Base-by-base conservation (phyloP, 1,284 basidiomycete genomes). In the Bjerkandera adusta region DNA sequence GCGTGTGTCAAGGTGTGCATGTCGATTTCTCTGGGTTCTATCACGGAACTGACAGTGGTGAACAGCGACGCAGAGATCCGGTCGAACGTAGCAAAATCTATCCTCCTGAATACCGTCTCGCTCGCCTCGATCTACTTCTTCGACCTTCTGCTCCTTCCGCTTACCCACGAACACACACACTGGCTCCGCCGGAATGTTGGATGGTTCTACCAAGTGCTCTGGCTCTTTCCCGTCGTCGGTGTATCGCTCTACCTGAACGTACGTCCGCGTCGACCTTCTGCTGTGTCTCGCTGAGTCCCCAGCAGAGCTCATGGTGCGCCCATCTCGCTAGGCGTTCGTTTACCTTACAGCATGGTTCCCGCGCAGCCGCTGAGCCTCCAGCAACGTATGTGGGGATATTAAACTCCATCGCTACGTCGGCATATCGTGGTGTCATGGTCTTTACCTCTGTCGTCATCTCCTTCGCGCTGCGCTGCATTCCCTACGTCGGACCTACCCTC, bases 391-490 rank as follows among this genome's bases (percentile, higher is more conserved):
- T 73, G 5, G 85, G 85, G 10, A 72, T 89, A 65, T 69, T 91
- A 46, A 85, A 77, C 24, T 75, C 80, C 41, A 73, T 89, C 36
- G 85, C 88, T 6, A 83, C 83, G 7, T 87, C 85, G 6, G 85
- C 85, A 4, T 92, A 92, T 57, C 77, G 89, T 13, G 75, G 75
- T 2, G 79, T 91, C 50, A 89, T 92, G 83, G 78, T 90, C 12
- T 68, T 79, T 58, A 90, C 87, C 4, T 88, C 85, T 8, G 69
- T 89, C n/a, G 61, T 78, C 7, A 69, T 90, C 21, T 84, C 85
- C 1, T 81, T 86, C 50, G 72, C 73, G 5, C 67, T 92, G 34
- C 68, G 72, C 4, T 72, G 75, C 47, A 69, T 89, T 13, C 89
- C 90, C 2, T 69, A 76, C 42, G 63, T 83, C 7, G 90, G 89